Conservation (phyloP, 2,329 filamentous ascomycete genomes). For the Colletotrichum chlorophyti region DNA sequence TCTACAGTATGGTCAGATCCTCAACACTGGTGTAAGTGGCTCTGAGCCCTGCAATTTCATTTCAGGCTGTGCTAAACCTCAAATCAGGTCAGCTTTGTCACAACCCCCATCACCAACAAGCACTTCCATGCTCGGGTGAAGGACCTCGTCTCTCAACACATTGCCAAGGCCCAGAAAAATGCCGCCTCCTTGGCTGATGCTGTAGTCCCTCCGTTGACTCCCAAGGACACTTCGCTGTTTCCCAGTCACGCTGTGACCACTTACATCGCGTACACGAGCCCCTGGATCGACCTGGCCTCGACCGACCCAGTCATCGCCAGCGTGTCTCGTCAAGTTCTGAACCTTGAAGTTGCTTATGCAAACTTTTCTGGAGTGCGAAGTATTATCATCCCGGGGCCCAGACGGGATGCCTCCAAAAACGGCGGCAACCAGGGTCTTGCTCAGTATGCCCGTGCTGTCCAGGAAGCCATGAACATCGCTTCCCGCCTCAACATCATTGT, state of each 20-base stretch:
- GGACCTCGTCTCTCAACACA: conserved; percentile 63
- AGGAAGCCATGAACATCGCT: conserved; percentile 78
- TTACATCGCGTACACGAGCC: conserved; percentile 79
- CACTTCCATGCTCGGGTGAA: conserved; percentile 75
- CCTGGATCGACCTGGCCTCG: conserved; percentile 92
- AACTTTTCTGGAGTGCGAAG: conserved; percentile 92
- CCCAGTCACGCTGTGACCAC: conserved; percentile 74
- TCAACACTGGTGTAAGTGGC: conserved; percentile 71
- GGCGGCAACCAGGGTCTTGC: conserved; percentile 60
- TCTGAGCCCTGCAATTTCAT: conserved; percentile 2
- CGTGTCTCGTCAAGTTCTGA: conserved; percentile 87
- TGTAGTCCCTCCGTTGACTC: conserved; percentile 73
- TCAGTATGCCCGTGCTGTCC: conserved; percentile 84
- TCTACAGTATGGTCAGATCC: conserved; percentile 69
- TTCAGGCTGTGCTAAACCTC: conserved; percentile 31
- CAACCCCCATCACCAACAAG: conserved; percentile 77
- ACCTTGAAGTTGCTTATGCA: conserved; percentile 91
- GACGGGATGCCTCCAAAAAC: conserved; percentile 63
- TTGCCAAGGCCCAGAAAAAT: conserved; percentile 51
- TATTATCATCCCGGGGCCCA: conserved; percentile 82
- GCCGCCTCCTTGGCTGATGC: conserved; percentile 56
- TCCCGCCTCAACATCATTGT: conserved; percentile 82
- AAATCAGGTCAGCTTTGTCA: conserved; percentile 77
- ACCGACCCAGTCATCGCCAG: conserved; percentile 82
- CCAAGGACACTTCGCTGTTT: conserved; percentile 78